Conservation (phyloP, 192 early-diverging fungal species). For the Dispira simplex region DNA sequence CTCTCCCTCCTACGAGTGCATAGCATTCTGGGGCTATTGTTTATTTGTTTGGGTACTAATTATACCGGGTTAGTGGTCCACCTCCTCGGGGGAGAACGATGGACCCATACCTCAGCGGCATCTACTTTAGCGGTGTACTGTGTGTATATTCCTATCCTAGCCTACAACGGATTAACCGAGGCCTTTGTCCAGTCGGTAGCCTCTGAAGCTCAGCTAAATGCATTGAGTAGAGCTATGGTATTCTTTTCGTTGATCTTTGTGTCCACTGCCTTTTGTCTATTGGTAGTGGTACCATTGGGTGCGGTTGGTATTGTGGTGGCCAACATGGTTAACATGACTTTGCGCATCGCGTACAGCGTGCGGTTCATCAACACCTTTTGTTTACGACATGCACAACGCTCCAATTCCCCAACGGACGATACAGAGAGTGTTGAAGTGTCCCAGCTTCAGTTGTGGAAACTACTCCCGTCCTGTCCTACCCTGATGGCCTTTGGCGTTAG, state of each 20-base stretch:
- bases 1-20: conserved; percentile 32
- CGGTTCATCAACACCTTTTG: conserved; percentile 29
- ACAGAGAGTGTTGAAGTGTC: too few relatives aligned
- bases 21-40: conserved; percentile 51
- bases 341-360: conserved; percentile 62
- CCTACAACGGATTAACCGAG: conserved; percentile 89
- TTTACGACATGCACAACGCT: too few relatives aligned
- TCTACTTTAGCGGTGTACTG: conserved; percentile 60
- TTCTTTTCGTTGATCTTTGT: conserved; percentile 56
- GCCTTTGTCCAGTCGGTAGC: conserved; percentile 85
- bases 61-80: conserved; percentile 42
- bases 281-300: conserved; percentile 41
- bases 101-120: conserved; percentile 36
- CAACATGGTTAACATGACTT: conserved; percentile 69
- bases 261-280: conserved; percentile 35
- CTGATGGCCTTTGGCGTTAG: too few relatives aligned
- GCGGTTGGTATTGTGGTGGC: conserved; percentile 67
- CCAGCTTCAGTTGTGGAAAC: too few relatives aligned
- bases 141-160: conserved; percentile 86
- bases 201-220: conserved; percentile 34
- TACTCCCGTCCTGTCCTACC: too few relatives aligned
- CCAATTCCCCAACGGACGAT: too few relatives aligned
- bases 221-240: conserved; percentile 59
- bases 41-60: conserved; percentile 73
- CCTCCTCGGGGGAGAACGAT: conserved; percentile 37